phyloP scores from a whole-genome alignment of 345 rosid genomes.

The Heritiera fomes region DNA sequence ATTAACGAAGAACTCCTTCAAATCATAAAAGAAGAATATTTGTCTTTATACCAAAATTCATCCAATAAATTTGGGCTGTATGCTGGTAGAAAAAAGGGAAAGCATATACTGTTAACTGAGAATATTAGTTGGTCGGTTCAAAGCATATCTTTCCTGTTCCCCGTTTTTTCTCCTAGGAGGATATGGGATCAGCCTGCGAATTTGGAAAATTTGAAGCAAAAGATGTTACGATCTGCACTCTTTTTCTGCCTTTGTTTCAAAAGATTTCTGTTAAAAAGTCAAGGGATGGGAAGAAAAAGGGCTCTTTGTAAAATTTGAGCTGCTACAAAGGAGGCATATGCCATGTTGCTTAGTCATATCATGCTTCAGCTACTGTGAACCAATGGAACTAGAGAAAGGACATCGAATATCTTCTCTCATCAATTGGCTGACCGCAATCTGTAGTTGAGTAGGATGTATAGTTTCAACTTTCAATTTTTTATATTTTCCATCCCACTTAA shows the following conservation, averaged over 20 bases:
- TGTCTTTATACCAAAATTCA: too few species aligned
- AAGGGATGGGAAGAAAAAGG: neutral
- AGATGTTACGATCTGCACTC: neutral
- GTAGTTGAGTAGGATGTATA: neutral
- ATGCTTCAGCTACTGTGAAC: neutral
- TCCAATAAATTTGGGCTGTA: too few species aligned
- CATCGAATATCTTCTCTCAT: neutral
- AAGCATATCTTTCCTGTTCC: neutral
- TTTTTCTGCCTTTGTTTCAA: neutral
- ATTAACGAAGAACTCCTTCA: too few species aligned
- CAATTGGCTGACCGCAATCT: neutral
- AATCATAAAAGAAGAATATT: too few species aligned
- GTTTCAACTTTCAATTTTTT: too few species aligned
- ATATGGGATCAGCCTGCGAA: neutral
- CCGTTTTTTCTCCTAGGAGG: too few species aligned
- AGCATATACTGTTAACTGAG: too few species aligned
- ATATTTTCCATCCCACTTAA: too few species aligned
- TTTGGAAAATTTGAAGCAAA: slow-evolving; percentile 5
- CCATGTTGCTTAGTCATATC: slow-evolving; percentile 1
- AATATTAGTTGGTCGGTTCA: slow-evolving; percentile 7
- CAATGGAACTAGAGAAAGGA: neutral
- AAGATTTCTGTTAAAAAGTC: neutral
- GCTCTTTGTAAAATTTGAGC: neutral
- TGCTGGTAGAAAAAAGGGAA: too few species aligned
- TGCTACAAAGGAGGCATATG: neutral